Conservation (phyloP, 257 asterid genomes). For the Solanum bukasovii region DNA sequence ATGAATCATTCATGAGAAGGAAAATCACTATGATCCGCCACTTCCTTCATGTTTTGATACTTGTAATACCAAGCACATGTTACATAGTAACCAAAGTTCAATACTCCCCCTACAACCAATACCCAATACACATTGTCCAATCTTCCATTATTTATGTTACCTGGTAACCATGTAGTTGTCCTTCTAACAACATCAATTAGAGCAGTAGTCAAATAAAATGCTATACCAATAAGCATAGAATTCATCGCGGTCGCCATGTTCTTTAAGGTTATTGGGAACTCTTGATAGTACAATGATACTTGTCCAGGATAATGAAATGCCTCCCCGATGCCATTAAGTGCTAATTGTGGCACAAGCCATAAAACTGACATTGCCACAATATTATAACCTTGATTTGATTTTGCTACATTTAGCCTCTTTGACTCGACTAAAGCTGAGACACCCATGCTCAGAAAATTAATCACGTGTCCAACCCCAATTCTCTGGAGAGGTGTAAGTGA, state of each 20-base stretch:
- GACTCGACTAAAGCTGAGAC: constrained; percentile 43
- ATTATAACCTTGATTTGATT: background rate
- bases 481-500: constrained; percentile 9
- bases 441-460: constrained; percentile 28
- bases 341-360: constrained; percentile 42
- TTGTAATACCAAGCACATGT: background rate
- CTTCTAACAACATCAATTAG: constrained; percentile 2
- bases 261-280: constrained; percentile 39
- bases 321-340: constrained; percentile 40
- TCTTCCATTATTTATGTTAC: constrained; percentile 13
- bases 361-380: constrained; percentile 28
- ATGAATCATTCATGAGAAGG: background rate
- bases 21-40: background rate
- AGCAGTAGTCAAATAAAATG: constrained; percentile 3
- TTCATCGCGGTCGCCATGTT: constrained; percentile 46
- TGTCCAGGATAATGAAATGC: constrained; percentile 55
- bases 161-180: constrained; percentile 14
- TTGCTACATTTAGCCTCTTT: constrained; percentile 27
- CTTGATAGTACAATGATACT: constrained; percentile 43
- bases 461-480: constrained; percentile 9
- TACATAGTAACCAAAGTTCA: constrained; percentile 11
- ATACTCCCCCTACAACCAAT: background rate
- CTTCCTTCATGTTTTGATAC: background rate
- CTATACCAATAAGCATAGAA: constrained; percentile 32
- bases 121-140: constrained; percentile 19